These are phyloP conservation scores for Epithemia pelagica DNA, from an alignment of 108 stramenopile species.

Conservation along the genomic window DNA sequence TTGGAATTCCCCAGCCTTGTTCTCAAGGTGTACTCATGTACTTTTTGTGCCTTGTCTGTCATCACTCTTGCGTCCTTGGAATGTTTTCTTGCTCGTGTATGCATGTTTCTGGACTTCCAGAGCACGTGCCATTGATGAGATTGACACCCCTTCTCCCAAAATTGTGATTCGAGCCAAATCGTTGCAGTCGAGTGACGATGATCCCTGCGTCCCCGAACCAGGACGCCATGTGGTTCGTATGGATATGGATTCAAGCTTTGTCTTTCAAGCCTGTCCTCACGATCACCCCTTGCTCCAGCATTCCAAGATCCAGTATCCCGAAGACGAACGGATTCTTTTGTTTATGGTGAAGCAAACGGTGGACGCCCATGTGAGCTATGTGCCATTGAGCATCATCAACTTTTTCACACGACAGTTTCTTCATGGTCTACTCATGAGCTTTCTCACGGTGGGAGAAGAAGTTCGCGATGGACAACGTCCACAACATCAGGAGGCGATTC, in stretches of 20 bases:
- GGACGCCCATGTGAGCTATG: conserved; percentile 41
- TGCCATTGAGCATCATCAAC: conserved; percentile 62
- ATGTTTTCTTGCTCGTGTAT: too few species aligned
- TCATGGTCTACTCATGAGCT: conserved; percentile 41
- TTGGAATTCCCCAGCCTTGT: conserved; percentile 27
- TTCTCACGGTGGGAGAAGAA: conserved; percentile 60
- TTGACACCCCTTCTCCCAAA: conserved; percentile 29
- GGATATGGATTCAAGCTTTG: conserved; percentile 51
- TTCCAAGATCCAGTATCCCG: conserved; percentile 16
- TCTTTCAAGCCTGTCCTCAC: conserved; percentile 58
- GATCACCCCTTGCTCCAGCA: conserved; percentile 45
- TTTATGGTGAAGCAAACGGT: conserved; percentile 36
- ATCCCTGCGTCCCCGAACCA: conserved; percentile 7
- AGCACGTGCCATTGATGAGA: conserved; percentile 62
- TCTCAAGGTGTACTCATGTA: too few species aligned
- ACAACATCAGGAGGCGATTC: conserved; percentile 50
- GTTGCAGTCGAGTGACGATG: conserved; percentile 14
- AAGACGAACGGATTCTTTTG: conserved; percentile 40
- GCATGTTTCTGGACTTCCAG: too few species aligned
- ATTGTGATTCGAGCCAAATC: conserved; percentile 37
- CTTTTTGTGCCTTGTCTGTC: too few species aligned
- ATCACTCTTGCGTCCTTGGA: too few species aligned
- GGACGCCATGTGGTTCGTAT: conserved; percentile 29
- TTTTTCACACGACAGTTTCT: conserved; percentile 51
- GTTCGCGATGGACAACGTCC: conserved; percentile 53